Evolutionary conservation across 75 land plant genomes (phyloP), one percentile per base, ranked within the genome.

Genomic region (Selaginella tamariscina): DNA sequence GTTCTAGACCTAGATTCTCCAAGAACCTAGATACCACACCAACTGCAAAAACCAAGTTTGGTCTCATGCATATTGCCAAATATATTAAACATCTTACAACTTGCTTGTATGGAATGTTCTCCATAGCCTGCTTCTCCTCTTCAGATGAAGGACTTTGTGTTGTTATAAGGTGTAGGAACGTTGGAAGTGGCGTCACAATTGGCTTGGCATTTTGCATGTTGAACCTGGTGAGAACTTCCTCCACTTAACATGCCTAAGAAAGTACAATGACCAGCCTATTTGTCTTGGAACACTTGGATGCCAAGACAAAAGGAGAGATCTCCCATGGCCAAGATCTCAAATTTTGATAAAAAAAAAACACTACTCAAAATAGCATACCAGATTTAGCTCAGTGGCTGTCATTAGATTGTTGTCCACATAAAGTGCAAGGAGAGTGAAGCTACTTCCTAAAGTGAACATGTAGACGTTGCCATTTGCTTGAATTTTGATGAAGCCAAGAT

Each of bases 41-140:
- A 13, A 68, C 54, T 56, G 1, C 20, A 70, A 27, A 60, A 8
- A n/a, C 0, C 22, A 68, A 54, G 31, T 74, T 33, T 22, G 54
- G 65, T 31, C 65, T 29, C 13, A 54, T 68, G n/a, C 71, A 56
- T 1, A 31, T 39, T 21, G 1, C n/a, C 24, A 69, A 29, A 32
- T 74, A 68, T 2, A 72, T 30, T 1, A 74, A 0, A 27, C 30
- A 56, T 9, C 65, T 30, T n/a, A n/a, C n/a, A 1, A 65, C 29
- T 30, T 32, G 72, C 27, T 66, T 56, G 72, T 80, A 80, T 27
- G 81, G 78, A 68, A 72, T 32, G 0, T 1, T 5, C 0, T 62
- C 29, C 73, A 67, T 75, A 59, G 62, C 62, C n/a, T n/a, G n/a
- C n/a, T 11, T 49, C 54, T 49, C 20, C 54, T 21, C 24, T 21